Base-by-base conservation (phyloP, 129 eudicot species). In the Centrapalus pauciflorus region DNA sequence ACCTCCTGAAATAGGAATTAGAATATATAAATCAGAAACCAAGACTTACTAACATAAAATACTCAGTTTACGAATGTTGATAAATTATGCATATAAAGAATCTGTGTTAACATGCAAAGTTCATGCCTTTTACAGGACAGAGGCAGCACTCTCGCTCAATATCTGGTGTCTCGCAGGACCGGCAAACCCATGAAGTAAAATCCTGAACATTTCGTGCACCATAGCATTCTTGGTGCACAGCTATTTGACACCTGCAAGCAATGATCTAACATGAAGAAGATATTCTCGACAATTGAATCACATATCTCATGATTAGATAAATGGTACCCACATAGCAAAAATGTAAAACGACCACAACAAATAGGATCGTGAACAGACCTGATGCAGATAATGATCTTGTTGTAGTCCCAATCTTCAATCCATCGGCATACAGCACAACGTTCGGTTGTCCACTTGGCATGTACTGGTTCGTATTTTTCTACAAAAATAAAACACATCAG, bases 371-470 rank as follows among this genome's bases (percentile, higher is more conserved):
- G 55, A 62, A 16, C 10, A 9, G 58, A 93, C 96, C 99, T 93
- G 77, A 74, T 89, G 80, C 99, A 93, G 40, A 93, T 93, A 54
- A 93, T 93, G 64, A 93, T 93, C 77, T 93, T 93, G 75, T 93
- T 93, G 88, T 85, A 88, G 81, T 93, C 99, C 95, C 95, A 93
- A 78, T 93, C 99, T 77, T 93, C 99, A 76, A 93, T 89, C 96
- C 99, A 93, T 41, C 95, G 85, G 38, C 99, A 93, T 11, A 93
- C 99, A 69, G 99, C 99, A 86, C 99, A 93, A 70, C 99, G 88
- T 75, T 93, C 99, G n/a, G 99, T 93, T 61, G 99, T 93, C 99
- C 99, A 93, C 83, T 89, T 93, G 38, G 95, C 92, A 77, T 60
- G 9, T 37, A 93, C 96, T 3, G 96, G 96, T 46, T 89, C 87